Conservation (phyloP, 805 yeast genomes). For the Tetrapisispora taiwanensis region DNA sequence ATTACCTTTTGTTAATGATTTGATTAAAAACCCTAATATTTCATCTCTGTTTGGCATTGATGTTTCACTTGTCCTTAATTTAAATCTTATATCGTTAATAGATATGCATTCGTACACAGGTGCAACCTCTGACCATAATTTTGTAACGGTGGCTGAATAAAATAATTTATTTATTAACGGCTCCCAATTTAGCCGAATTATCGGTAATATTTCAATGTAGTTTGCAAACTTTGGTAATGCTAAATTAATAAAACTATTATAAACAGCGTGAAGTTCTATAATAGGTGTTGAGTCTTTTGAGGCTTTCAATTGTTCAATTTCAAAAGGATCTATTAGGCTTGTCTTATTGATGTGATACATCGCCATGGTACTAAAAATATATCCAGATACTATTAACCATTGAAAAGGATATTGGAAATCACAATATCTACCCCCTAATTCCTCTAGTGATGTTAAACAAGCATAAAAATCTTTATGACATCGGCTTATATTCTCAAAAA, state of each 20-base stretch:
- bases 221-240: conserved; percentile 9
- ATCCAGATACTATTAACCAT: conserved; percentile 17
- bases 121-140: conserved; percentile 21
- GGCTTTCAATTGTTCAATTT: conserved; percentile 22
- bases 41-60: conserved; percentile 15
- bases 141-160: conserved; percentile 8
- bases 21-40: conserved; percentile 21
- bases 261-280: conserved; percentile 9
- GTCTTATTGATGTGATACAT: conserved; percentile 7
- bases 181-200: conserved; percentile 5
- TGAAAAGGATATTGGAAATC: conserved; percentile 10
- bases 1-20: conserved; percentile 19
- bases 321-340: conserved; percentile 22
- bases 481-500: conserved; percentile 13
- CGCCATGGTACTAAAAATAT: conserved; percentile 18
- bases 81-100: conserved; percentile 15
- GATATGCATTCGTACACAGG: conserved; percentile 23
- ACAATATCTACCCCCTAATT: conserved; percentile 10
- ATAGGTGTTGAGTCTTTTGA: conserved; percentile 6
- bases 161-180: conserved; percentile 10
- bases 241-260: conserved; percentile 10
- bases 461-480: conserved; percentile 11
- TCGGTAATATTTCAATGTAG: conserved; percentile 8
- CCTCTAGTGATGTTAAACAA: conserved; percentile 13
- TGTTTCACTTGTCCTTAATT: conserved; percentile 7